Evolutionary conservation across 2,329 filamentous ascomycete species (phyloP).

Genomic region (Blumeria graminis): DNA sequence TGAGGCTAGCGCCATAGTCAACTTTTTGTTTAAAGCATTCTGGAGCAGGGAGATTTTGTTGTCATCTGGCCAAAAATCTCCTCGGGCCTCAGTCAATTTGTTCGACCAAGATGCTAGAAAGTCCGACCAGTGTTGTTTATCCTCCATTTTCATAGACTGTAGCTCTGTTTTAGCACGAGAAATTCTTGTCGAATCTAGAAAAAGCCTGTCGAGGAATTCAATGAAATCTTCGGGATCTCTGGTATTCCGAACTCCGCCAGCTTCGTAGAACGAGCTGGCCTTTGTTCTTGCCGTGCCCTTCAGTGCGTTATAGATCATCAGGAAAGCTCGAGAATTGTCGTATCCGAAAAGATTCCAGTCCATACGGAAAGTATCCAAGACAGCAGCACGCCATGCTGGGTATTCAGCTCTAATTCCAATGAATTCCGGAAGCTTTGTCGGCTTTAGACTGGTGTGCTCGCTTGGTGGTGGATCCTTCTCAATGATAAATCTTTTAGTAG

Average conservation of each 20-base stretch:
- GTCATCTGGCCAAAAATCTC: background rate
- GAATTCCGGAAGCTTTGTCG: background rate
- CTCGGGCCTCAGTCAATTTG: background rate
- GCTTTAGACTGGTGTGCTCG: background rate
- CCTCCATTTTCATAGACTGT: background rate
- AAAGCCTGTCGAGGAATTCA: background rate
- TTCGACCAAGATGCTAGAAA: background rate
- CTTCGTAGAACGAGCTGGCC: background rate
- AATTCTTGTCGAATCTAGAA: background rate
- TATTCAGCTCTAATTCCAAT: background rate
- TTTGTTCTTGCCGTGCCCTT: background rate
- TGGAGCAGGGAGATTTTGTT: background rate
- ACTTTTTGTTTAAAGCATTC: background rate
- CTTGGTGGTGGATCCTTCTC: background rate
- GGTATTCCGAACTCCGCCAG: background rate
- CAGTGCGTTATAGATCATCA: background rate
- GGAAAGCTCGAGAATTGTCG: background rate
- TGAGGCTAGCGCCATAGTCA: background rate
- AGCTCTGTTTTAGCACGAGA: background rate
- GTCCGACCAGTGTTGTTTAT: background rate
- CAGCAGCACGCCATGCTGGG: background rate
- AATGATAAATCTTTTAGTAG: background rate
- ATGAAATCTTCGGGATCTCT: background rate
- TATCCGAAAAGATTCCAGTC: background rate
- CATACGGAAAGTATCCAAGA: background rate